Evolutionary conservation across 345 rosid genomes (phyloP), one percentile per base, ranked within the genome.

Genomic region (Eucalyptus virginea): DNA sequence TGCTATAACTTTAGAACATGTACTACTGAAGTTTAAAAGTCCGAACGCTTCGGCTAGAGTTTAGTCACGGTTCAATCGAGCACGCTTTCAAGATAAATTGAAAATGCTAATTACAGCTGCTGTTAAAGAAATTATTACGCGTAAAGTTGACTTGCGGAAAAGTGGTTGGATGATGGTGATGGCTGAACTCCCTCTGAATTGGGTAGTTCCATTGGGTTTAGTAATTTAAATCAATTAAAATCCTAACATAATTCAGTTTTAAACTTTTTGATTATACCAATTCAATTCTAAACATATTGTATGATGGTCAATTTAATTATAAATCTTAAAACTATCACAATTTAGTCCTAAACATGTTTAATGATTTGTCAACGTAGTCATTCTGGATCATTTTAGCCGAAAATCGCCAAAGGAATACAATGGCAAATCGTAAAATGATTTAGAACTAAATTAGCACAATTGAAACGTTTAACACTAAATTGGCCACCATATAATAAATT

Each of bases 371-470:
- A 52, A 52, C 8, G 1, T 56, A 24, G 13, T 24, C 3, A 23
- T 56, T 5, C 14, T 12, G 0, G 2, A 1, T 56, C 10, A 56
- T 4, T 24, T 56, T 26, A 1, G 30, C 3, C 1, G 0, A 3
- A 56, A 56, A 56, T 56, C 30, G 1, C 30, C 30, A 56, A 24
- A 56, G 30, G 30, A 56, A 23, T 56, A 23, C 14, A 56, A 23
- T 56, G 30, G 62, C 62, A 56, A 56, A 56, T 56, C 5, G 2
- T 56, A 1, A 52, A 52, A 52, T 1, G 58, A 52, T 19, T 52
- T 52, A 21, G 4, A 52, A 21, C 11, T 19, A 56, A 5, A 23
- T 56, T 24, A 3, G 4, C 6, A 56, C 30, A 10, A 56, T 56
- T 56, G 3, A 56, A 56, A 56, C 10, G 30, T 10, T 56, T 23